phyloP scores from a whole-genome alignment of 805 yeast species.

The Saccharomycopsis microspora region DNA sequence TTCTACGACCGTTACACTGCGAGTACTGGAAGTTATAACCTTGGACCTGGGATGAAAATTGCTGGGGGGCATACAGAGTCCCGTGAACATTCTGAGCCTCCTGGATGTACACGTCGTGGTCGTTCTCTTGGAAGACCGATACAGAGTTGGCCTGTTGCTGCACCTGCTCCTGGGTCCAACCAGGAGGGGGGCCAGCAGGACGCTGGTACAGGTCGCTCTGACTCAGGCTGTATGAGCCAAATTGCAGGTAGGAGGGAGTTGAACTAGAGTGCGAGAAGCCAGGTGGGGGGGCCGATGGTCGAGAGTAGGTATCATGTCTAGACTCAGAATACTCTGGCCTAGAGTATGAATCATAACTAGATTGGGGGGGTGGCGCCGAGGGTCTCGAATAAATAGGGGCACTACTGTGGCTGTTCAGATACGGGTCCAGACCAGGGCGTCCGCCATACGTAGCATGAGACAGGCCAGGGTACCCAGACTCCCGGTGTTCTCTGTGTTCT shows the following conservation, averaged over 20 bases:
- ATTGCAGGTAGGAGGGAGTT: conserved; percentile 3
- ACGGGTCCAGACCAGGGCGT: neutral
- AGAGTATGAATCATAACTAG: too few relatives aligned
- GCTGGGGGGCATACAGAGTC: conserved; percentile 18
- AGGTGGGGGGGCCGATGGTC: conserved; percentile 22
- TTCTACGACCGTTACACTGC: conserved; percentile 47
- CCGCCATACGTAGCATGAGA: conserved; percentile 8
- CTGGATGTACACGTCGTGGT: conserved; percentile 12
- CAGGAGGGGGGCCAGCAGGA: conserved; percentile 17
- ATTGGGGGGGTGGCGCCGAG: too few relatives aligned
- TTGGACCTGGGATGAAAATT: conserved; percentile 12
- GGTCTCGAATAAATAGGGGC: too few relatives aligned
- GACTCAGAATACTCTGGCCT: too few relatives aligned
- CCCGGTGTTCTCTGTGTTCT: neutral
- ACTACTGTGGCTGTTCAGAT: neutral
- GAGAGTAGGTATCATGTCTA: neutral
- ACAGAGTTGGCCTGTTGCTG: conserved; percentile 13
- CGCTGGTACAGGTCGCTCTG: conserved; percentile 12
- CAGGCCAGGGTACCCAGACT: conserved; percentile 2
- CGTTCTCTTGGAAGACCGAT: conserved; percentile 15
- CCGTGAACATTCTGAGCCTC: conserved; percentile 9
- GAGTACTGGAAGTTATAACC: conserved; percentile 29
- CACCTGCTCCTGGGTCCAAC: conserved; percentile 13
- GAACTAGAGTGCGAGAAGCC: neutral
- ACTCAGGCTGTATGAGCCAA: neutral